These are phyloP conservation scores for Kuraishia piskuri DNA, from an alignment of 805 yeast genomes.

Conservation along the genomic window DNA sequence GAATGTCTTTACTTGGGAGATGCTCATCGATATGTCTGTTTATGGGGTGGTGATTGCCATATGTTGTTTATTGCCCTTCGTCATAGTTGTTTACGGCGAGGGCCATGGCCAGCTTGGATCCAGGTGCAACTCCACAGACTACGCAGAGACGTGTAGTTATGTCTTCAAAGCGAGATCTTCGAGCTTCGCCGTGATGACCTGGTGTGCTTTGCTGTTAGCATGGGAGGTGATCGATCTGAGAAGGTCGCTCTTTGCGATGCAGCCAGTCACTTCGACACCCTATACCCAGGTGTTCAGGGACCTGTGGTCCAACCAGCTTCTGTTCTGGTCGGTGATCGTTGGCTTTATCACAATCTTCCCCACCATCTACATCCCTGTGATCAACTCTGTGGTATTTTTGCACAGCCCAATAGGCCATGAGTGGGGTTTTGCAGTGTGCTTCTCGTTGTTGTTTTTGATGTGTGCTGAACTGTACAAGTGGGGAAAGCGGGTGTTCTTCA, in stretches of 20 bases:
- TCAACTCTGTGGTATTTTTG: conserved; percentile 65
- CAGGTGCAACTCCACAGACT: conserved; percentile 44
- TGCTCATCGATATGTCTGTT: conserved; percentile 57
- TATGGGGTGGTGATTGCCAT: conserved; percentile 73
- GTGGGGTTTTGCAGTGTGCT: conserved; percentile 70
- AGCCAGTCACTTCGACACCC: conserved; percentile 54
- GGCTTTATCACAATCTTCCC: conserved; percentile 74
- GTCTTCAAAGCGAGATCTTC: conserved; percentile 74
- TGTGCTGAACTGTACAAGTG: conserved; percentile 65
- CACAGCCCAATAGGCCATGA: conserved; percentile 68
- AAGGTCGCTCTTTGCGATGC: conserved; percentile 63
- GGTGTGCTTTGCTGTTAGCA: conserved; percentile 76
- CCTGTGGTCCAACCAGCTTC: conserved; percentile 64
- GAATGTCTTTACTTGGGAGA: conserved; percentile 57
- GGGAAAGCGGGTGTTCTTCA: conserved; percentile 47
- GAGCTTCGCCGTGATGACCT: conserved; percentile 74
- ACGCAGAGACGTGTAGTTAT: conserved; percentile 37
- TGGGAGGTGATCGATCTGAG: conserved; percentile 78
- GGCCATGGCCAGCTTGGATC: conserved; percentile 60
- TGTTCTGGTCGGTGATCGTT: conserved; percentile 71
- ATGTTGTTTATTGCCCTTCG: conserved; percentile 59
- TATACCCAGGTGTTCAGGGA: conserved; percentile 53
- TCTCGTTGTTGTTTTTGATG: conserved; percentile 44
- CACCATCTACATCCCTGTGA: conserved; percentile 81
- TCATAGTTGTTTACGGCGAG: conserved; percentile 55